Percentiles rank a stretch among this genome's conserved stretches.
These are phyloP conservation scores for Antrodiella citrinella DNA, from an alignment of 768 basidiomycete genomes.

Conservation along the genomic window DNA sequence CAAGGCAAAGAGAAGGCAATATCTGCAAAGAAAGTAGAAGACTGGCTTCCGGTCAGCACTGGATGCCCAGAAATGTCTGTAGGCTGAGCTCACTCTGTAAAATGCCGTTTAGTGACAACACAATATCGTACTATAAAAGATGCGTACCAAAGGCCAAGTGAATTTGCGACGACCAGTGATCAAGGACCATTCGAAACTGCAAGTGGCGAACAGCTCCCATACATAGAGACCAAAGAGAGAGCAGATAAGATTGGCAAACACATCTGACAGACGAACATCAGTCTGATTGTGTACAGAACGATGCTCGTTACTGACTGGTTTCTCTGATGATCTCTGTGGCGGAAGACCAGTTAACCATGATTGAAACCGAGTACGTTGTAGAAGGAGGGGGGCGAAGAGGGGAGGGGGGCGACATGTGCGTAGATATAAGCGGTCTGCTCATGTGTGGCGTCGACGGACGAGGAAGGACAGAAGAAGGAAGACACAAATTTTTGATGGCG, in stretches of 20 bases:
- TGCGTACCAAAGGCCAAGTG: conserved; percentile 64
- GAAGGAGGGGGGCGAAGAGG: conserved; percentile 1
- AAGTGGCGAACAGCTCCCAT: conserved; percentile 61
- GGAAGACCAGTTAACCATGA: conserved; percentile 46
- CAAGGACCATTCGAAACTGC: conserved; percentile 61
- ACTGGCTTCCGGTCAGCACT: too few relatives aligned
- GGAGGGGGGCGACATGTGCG: not conserved
- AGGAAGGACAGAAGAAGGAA: not conserved
- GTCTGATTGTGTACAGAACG: not conserved
- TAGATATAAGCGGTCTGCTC: not conserved
- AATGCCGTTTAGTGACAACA: too few relatives aligned
- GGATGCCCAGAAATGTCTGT: too few relatives aligned
- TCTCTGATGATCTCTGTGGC: conserved; percentile 35
- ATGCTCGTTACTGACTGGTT: conserved; percentile 4
- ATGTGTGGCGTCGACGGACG: too few relatives aligned
- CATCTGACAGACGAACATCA: conserved; percentile 28
- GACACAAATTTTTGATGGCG: too few relatives aligned
- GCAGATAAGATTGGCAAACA: conserved; percentile 53
- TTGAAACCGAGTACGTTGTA: conserved; percentile 5
- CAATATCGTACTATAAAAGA: too few relatives aligned
- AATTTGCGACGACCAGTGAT: conserved; percentile 48
- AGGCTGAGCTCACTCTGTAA: too few relatives aligned
- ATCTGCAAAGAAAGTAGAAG: conserved; percentile 64
- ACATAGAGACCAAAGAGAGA: conserved; percentile 57
- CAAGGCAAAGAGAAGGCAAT: conserved; percentile 61